These are phyloP conservation scores for Eucalyptus albens DNA, from an alignment of 345 rosid species.

Conservation along the genomic window DNA sequence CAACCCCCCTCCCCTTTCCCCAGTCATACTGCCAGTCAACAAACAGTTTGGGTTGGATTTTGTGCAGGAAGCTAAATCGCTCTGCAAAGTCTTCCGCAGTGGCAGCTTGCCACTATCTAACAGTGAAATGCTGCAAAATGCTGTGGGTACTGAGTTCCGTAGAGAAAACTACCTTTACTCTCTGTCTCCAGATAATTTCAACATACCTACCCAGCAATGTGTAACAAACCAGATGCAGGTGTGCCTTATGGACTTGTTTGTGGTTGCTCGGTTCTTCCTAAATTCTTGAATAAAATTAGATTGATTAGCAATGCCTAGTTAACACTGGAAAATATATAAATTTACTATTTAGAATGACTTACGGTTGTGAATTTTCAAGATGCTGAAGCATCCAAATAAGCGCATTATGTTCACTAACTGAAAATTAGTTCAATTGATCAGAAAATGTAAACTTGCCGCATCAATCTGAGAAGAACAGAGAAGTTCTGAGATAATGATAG, in stretches of 20 bases:
- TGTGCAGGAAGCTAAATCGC: constrained; percentile 10
- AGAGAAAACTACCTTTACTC: not conserved
- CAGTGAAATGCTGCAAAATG: not conserved
- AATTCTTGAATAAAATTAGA: not conserved
- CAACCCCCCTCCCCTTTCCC: not conserved
- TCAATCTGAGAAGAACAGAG: not conserved
- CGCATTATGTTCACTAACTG: not conserved
- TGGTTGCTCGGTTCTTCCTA: not conserved
- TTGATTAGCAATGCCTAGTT: not conserved
- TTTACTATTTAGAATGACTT: not conserved
- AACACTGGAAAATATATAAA: not conserved
- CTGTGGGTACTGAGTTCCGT: not conserved
- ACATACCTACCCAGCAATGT: not conserved
- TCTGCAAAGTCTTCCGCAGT: constrained; percentile 8
- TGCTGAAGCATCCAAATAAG: not conserved
- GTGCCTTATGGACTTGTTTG: not conserved
- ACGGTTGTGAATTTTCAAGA: not conserved
- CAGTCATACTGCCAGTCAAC: not conserved
- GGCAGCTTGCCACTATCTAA: not conserved
- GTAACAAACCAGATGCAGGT: not conserved
- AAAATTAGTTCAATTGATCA: not conserved
- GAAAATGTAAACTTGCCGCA: not conserved
- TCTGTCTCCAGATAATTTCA: not conserved
- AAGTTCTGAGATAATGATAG: not conserved
- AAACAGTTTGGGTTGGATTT: constrained; percentile 7